A percentile compares a stretch with the other conserved stretches of the same genome.
These are phyloP conservation scores for Ceratobasidium sp. DNA, from an alignment of 1,284 basidiomycete genomes.

Conservation along the genomic window DNA sequence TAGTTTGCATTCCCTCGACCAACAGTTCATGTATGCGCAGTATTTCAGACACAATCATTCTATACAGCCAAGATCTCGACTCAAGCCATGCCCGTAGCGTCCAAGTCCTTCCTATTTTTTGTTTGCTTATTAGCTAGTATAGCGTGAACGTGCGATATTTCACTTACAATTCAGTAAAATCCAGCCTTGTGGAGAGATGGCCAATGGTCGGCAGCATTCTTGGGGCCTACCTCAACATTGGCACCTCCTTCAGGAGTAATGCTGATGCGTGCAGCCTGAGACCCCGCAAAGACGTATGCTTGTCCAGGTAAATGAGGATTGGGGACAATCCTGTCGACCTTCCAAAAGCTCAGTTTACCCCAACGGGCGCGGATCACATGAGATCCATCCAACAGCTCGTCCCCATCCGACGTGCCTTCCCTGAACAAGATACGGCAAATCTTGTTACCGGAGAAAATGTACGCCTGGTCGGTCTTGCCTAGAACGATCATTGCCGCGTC, in stretches of 20 bases:
- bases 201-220: neutral
- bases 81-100: too few species aligned
- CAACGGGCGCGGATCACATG: conserved; percentile 7
- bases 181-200: conserved; percentile 10
- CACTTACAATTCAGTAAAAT: conserved; percentile 10
- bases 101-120: too few species aligned
- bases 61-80: too few species aligned
- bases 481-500: conserved; percentile 30
- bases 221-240: neutral
- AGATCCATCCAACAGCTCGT: conserved; percentile 33
- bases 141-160: too few species aligned
- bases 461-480: conserved; percentile 16
- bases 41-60: too few species aligned
- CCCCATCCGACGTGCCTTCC: neutral
- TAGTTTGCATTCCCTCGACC: too few species aligned
- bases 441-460: neutral
- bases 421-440: conserved; percentile 11
- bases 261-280: neutral
- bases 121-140: too few species aligned
- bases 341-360: neutral
- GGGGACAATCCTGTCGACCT: conserved; percentile 1
- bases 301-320: neutral
- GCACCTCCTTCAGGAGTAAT: conserved; percentile 1
- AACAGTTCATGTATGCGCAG: too few species aligned
- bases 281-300: conserved; percentile 4